Conservation (phyloP, 768 basidiomycete genomes). For the Tylopilus subfusipes region DNA sequence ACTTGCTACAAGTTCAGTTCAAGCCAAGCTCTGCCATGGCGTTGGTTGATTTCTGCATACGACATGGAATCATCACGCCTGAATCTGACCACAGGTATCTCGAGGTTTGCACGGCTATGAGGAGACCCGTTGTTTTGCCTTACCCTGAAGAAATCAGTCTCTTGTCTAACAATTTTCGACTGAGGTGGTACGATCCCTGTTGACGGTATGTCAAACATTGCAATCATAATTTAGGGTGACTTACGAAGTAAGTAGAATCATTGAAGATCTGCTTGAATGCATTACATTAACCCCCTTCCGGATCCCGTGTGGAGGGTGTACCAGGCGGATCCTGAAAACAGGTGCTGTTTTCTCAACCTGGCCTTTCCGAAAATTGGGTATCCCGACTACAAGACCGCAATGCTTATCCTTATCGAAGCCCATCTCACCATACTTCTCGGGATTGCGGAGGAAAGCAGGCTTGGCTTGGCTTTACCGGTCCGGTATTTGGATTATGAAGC, state of each 20-base stretch:
- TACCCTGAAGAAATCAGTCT: constrained; percentile 10
- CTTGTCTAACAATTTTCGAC: background rate
- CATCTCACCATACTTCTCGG: too few species aligned
- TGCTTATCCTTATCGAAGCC: too few species aligned
- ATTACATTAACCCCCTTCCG: too few species aligned
- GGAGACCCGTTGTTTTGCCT: constrained; percentile 16
- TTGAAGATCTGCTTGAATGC: too few species aligned
- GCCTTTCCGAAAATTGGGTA: too few species aligned
- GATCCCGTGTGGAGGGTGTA: too few species aligned
- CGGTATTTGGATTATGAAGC: too few species aligned
- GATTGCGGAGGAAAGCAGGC: too few species aligned
- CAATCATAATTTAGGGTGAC: background rate
- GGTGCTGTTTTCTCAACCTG: too few species aligned
- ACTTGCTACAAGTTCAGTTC: constrained; percentile 35
- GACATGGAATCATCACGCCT: constrained; percentile 31
- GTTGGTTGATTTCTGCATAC: constrained; percentile 40
- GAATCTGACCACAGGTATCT: constrained; percentile 24
- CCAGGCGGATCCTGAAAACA: background rate
- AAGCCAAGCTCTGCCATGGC: constrained; percentile 44
- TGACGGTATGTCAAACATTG: background rate
- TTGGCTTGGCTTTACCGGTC: too few species aligned
- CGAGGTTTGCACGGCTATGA: constrained; percentile 25
- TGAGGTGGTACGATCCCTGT: background rate
- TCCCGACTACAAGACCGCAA: too few species aligned
- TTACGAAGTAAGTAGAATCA: too few species aligned